phyloP scores from a whole-genome alignment of 2,329 filamentous ascomycete species.

The Aschersonia sp. region DNA sequence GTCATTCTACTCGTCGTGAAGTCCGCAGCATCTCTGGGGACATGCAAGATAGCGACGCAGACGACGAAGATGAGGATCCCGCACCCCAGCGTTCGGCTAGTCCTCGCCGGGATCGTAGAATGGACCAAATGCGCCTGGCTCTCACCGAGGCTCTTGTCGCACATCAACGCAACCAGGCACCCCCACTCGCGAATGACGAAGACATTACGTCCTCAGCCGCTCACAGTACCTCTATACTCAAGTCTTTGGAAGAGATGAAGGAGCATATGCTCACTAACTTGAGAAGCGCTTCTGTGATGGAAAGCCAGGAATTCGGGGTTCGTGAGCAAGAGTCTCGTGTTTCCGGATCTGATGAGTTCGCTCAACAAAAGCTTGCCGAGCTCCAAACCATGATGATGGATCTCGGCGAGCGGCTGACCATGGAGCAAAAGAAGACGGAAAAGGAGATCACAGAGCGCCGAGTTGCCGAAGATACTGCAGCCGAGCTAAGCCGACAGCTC shows the following conservation, averaged over 20 bases:
- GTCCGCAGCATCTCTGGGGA: slow-evolving; percentile 58
- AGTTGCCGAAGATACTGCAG: slow-evolving; percentile 35
- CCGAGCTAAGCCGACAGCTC: slow-evolving; percentile 38
- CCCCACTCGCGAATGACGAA: neutral
- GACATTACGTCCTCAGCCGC: slow-evolving; percentile 4
- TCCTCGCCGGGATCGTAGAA: slow-evolving; percentile 59
- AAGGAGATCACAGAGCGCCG: slow-evolving; percentile 33
- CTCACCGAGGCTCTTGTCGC: slow-evolving; percentile 58
- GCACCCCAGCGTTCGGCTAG: slow-evolving; percentile 54
- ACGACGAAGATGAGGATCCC: slow-evolving; percentile 78
- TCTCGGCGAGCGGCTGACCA: slow-evolving; percentile 40
- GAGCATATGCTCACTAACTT: slow-evolving; percentile 22
- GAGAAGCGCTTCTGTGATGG: slow-evolving; percentile 17
- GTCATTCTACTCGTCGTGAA: slow-evolving; percentile 40
- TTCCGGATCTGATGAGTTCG: slow-evolving; percentile 34
- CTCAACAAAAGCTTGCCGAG: slow-evolving; percentile 38
- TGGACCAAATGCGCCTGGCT: slow-evolving; percentile 66
- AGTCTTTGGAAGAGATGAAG: slow-evolving; percentile 52
- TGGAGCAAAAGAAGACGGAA: slow-evolving; percentile 32
- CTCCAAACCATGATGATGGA: slow-evolving; percentile 45
- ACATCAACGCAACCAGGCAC: slow-evolving; percentile 30
- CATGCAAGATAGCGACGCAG: slow-evolving; percentile 70
- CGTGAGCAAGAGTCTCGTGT: slow-evolving; percentile 27
- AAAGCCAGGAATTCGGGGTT: slow-evolving; percentile 34
- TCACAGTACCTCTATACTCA: slow-evolving; percentile 39